These are phyloP conservation scores for Phanerochaete carnosa DNA, from an alignment of 768 basidiomycete genomes.

Conservation along the genomic window DNA sequence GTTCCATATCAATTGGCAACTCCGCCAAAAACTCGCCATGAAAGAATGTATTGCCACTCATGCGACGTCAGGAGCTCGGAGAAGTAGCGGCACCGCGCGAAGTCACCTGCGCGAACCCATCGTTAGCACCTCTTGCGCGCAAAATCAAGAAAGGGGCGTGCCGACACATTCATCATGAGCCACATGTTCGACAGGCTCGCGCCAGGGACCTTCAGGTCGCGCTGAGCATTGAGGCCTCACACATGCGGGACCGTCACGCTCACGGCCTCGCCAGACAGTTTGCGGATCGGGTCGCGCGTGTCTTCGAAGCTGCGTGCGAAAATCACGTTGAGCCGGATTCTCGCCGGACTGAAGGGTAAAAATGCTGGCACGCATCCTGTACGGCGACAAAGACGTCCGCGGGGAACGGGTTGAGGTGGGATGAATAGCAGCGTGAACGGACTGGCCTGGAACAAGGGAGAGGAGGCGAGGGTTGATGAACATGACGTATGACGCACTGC, in stretches of 20 bases:
- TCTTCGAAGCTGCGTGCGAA: conserved; percentile 14
- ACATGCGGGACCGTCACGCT: conserved; percentile 44
- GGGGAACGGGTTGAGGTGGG: no score
- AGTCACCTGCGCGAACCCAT: conserved; percentile 33
- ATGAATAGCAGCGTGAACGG: no score
- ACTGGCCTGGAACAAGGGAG: no score
- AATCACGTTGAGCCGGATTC: no score
- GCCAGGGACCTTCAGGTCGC: conserved; percentile 50
- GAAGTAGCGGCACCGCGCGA: conserved; percentile 61
- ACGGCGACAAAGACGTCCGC: no score
- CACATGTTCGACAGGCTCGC: conserved; percentile 51
- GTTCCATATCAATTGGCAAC: neutral
- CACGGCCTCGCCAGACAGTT: conserved; percentile 44
- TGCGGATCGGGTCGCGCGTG: conserved; percentile 1
- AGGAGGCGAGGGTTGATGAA: no score
- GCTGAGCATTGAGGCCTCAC: conserved; percentile 66
- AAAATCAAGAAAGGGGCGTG: neutral
- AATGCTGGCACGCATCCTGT: no score
- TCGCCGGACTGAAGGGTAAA: no score
- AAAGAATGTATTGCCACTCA: conserved; percentile 32
- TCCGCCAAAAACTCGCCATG: no score
- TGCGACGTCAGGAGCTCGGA: conserved; percentile 65
- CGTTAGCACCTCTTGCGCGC: neutral
- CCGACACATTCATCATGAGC: conserved; percentile 57
- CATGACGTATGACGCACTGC: no score